Conservation (phyloP, 768 basidiomycete species). For the Cystobasidium onofrii region DNA sequence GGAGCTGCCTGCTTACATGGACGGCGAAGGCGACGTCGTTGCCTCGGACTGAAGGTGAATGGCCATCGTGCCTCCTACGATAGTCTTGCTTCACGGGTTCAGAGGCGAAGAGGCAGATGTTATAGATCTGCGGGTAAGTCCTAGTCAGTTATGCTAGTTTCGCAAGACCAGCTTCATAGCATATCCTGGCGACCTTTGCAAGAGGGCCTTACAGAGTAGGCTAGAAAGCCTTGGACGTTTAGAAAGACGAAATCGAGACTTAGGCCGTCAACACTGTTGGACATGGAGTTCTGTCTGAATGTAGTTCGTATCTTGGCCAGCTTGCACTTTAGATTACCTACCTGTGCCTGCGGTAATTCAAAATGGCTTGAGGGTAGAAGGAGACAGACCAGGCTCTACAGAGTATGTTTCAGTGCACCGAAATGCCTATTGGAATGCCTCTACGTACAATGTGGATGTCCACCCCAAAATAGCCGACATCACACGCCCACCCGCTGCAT, state of each 20-base stretch:
- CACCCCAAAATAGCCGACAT: neutral
- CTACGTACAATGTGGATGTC: constrained; percentile 5
- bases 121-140: constrained; percentile 45
- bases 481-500: neutral
- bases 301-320: no score
- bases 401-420: neutral
- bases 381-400: constrained; percentile 39
- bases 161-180: neutral
- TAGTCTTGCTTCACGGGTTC: constrained; percentile 46
- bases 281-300: no score
- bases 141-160: neutral
- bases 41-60: constrained; percentile 44
- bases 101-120: constrained; percentile 43
- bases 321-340: no score
- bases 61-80: constrained; percentile 45
- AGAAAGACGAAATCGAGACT: constrained; percentile 47
- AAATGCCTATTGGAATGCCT: neutral
- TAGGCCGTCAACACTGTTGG: constrained; percentile 44
- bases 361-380: constrained; percentile 48
- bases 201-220: constrained; percentile 35
- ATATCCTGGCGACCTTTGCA: neutral
- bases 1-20: constrained; percentile 43
- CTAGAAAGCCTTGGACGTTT: constrained; percentile 47
- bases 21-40: constrained; percentile 49
- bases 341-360: constrained; percentile 46